Percentiles rank a stretch among this genome's conserved stretches.
These are phyloP conservation scores for Soucietia sequanensis DNA, from an alignment of 805 yeast genomes.

Conservation along the genomic window DNA sequence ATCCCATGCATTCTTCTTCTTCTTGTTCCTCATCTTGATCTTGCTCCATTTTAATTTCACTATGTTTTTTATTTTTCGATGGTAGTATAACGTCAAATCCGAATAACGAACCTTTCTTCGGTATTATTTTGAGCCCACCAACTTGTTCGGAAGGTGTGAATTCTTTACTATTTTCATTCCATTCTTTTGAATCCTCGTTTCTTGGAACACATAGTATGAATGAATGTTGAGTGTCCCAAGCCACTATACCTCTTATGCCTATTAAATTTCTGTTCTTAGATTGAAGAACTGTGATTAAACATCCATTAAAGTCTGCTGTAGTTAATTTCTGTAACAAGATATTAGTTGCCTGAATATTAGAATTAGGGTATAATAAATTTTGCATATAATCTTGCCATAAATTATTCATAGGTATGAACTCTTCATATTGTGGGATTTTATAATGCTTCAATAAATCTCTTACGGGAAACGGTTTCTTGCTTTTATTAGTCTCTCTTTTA, in stretches of 20 bases:
- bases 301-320: conserved; percentile 80
- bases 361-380: conserved; percentile 47
- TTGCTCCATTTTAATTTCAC: no score
- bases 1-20: conserved; percentile 43
- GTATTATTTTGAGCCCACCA: conserved; percentile 67
- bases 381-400: conserved; percentile 74
- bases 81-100: conserved; percentile 40
- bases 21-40: conserved; percentile 20
- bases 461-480: conserved; percentile 20
- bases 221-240: conserved; percentile 79
- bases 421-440: conserved; percentile 43
- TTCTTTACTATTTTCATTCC: conserved; percentile 27
- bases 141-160: conserved; percentile 30
- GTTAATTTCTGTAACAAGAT: conserved; percentile 56
- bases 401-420: conserved; percentile 53
- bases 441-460: conserved; percentile 19
- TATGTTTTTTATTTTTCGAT: neutral
- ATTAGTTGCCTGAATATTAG: conserved; percentile 21
- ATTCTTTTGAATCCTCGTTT: conserved; percentile 26
- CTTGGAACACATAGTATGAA: conserved; percentile 61
- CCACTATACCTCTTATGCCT: conserved; percentile 70
- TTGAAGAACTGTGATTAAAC: conserved; percentile 56
- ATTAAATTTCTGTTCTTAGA: conserved; percentile 56
- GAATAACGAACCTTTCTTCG: conserved; percentile 68
- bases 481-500: conserved; percentile 16